These are phyloP conservation scores for Boletus barrowsii DNA, from an alignment of 768 basidiomycete genomes.

Conservation along the genomic window DNA sequence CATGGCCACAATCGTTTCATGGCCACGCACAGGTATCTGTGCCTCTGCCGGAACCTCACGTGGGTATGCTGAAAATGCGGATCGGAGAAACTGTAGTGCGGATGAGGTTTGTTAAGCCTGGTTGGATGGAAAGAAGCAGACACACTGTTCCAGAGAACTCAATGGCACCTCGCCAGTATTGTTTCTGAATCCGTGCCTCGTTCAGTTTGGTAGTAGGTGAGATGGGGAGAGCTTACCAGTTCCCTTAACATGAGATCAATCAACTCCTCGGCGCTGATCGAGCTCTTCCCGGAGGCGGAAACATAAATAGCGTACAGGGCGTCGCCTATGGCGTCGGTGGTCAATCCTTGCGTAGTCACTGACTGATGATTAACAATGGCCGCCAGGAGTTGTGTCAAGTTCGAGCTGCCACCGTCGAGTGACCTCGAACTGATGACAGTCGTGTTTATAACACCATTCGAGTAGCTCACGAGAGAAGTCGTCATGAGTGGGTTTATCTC, in stretches of 20 bases:
- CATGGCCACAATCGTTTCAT: not conserved
- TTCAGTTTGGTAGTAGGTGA: no score
- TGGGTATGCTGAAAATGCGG: conserved; percentile 5
- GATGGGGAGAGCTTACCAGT: not conserved
- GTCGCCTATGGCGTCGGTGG: conserved; percentile 17
- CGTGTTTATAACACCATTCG: not conserved
- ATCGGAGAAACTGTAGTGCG: conserved; percentile 1
- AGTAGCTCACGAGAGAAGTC: conserved; percentile 15
- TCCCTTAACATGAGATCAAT: not conserved
- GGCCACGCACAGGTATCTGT: not conserved
- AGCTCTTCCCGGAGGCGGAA: not conserved
- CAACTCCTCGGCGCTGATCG: not conserved
- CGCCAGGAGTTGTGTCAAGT: conserved; percentile 13
- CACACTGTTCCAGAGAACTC: conserved; percentile 18
- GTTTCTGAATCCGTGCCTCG: not conserved
- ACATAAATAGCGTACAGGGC: conserved; percentile 12
- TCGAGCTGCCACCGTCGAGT: not conserved
- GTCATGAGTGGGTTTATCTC: conserved; percentile 6
- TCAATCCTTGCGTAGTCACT: conserved; percentile 11
- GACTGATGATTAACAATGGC: conserved; percentile 5
- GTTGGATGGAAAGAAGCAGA: not conserved
- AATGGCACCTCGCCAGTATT: conserved; percentile 16
- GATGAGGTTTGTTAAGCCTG: not conserved
- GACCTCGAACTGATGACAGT: not conserved
- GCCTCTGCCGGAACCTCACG: not conserved